These are phyloP conservation scores for Senna siamea DNA, from an alignment of 306 rosid genomes.

Conservation along the genomic window DNA sequence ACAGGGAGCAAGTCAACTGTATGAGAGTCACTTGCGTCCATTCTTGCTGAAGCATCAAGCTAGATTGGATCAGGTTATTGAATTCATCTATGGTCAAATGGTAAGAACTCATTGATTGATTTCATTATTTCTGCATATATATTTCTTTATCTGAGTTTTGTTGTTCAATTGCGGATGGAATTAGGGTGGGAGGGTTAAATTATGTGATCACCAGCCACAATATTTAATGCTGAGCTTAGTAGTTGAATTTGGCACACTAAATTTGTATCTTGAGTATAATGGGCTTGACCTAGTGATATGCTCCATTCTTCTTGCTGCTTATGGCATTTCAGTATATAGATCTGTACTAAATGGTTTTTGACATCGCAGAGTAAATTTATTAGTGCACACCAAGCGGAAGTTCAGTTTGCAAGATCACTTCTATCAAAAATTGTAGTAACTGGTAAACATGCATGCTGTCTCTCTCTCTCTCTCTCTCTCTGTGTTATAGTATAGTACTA, in stretches of 20 bases:
- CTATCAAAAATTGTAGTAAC: conserved; percentile 34
- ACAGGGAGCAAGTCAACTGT: conserved; percentile 60
- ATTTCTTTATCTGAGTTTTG: background rate
- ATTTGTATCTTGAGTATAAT: background rate
- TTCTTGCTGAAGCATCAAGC: conserved; percentile 59
- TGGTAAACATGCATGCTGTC: conserved; percentile 41
- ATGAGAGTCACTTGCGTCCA: conserved; percentile 56
- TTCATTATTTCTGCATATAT: background rate
- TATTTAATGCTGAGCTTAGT: background rate
- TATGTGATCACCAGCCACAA: background rate
- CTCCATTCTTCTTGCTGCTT: background rate
- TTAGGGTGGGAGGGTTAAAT: background rate
- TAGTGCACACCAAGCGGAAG: conserved; percentile 49
- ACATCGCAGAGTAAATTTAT: conserved; percentile 52
- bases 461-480: background rate
- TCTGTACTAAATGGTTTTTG: conserved; percentile 1
- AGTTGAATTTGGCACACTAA: background rate
- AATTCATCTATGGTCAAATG: conserved; percentile 44
- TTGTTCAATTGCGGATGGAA: background rate
- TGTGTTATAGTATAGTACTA: background rate
- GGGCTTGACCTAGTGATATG: background rate
- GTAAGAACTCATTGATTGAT: conserved; percentile 41
- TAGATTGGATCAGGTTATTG: conserved; percentile 50
- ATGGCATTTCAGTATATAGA: background rate
- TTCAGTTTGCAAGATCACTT: conserved; percentile 47